Base-by-base conservation (phyloP, 352 stramenopile genomes). In the Globisporangium paddicum region DNA sequence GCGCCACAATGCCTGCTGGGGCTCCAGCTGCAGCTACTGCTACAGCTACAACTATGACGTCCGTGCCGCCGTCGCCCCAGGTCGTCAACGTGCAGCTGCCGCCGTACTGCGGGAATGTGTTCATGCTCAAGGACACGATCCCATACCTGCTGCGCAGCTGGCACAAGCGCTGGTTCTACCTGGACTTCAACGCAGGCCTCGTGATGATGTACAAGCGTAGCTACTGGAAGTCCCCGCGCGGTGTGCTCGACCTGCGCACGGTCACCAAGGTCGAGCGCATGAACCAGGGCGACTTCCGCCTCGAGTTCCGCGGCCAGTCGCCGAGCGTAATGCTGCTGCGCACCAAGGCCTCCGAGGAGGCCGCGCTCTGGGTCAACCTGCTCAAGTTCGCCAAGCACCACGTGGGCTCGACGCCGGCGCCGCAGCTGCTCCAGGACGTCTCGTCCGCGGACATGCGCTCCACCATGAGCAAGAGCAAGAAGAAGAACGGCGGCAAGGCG, bases 171-270 rank as follows among this genome's bases (percentile, higher is more conserved):
- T 93, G 81, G 80, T 86, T 90, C 60, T 89, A 86, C 63, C 58
- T 93, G 37, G 83, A 93, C 57, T 90, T 93, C 65, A 75, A 81
- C 50, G 67, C 72, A 7, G 83, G 83, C 3, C 50, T 89, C 13
- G 68, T 90, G 47, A 74, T 82, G 62, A 85, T 93, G 70, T 93
- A 87, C 71, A 90, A 91, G 56, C 79, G 83, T 35, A 93, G 81
- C 66, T 93, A 91, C 68, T 93, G 83, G 83, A 91, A 90, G 67
- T 74, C 73, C 9, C 70, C 69, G n/a, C 76, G 82, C 34, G 83
- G 83, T 6, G 68, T 79, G n/a, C 52, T 93, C n/a, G 83, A 93
- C 52, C 56, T 93, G 46, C 75, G 79, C 19, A 75, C 71, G 18
- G 77, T 90, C 23, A 66, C 71, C 1, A 73, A 74, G 56, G 63